phyloP scores from a whole-genome alignment of 2,329 filamentous ascomycete genomes.

The Tothia fuscella region DNA sequence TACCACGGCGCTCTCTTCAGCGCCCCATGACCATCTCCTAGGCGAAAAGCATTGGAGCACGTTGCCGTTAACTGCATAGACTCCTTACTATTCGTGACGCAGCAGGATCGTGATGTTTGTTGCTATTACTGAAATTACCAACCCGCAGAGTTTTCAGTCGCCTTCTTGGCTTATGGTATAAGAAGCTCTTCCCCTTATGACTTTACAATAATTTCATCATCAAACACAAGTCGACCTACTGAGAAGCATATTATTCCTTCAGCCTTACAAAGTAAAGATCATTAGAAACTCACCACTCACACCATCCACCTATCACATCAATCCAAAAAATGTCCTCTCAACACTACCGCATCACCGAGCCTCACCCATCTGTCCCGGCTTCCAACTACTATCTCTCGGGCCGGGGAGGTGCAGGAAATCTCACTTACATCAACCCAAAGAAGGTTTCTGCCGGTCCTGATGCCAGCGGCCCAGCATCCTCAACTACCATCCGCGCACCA shows the following conservation, averaged over 20 bases:
- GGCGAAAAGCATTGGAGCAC: neutral
- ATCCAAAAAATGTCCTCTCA: conserved; percentile 11
- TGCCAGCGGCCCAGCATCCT: conserved; percentile 35
- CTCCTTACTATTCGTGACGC: conserved; percentile 7
- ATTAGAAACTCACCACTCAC: neutral
- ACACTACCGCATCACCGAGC: conserved; percentile 46
- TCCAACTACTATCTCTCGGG: conserved; percentile 41
- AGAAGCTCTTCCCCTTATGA: conserved; percentile 1
- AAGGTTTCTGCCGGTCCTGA: conserved; percentile 38
- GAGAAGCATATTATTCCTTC: neutral
- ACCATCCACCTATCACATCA: conserved; percentile 1
- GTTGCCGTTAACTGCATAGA: conserved; percentile 33
- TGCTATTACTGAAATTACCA: conserved; percentile 8
- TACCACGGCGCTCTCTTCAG: too few species aligned
- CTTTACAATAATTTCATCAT: neutral
- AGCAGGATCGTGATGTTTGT: conserved; percentile 11
- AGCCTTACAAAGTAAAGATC: neutral
- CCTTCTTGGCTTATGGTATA: neutral
- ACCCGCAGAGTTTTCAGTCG: conserved; percentile 3
- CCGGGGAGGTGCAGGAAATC: conserved; percentile 48
- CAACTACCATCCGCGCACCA: conserved; percentile 36
- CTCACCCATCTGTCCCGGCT: conserved; percentile 45
- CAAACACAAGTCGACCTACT: neutral
- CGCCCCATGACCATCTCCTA: conserved; percentile 1
- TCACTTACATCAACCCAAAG: conserved; percentile 41